Base-by-base conservation (phyloP, 345 rosid species). In the Eucalyptus rudis region DNA sequence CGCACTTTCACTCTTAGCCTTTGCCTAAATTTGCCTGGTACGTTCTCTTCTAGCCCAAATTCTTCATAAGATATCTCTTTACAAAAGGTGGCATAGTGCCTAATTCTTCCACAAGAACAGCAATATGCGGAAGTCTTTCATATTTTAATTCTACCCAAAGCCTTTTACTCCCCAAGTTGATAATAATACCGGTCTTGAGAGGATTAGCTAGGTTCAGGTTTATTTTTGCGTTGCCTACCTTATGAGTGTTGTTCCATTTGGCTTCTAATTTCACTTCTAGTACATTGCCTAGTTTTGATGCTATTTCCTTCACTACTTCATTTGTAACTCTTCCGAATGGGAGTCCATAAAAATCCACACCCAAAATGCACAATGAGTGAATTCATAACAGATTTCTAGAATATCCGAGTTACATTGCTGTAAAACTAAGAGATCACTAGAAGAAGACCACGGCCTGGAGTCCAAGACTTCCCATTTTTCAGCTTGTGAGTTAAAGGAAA, bases 41-140 rank as follows among this genome's bases (percentile, higher is more conserved):
- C 25, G 13, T 58, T 58, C 1, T 58, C 64, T 24, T 25, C n/a
- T 0, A 10, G 0, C 13, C n/a, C 10, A 52, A 0, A 0, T 52
- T 52, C 25, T 52, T 52, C 58, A 52, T 52, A 52, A 52, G 25
- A 10, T 20, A 0, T 52, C 10, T 52, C 0, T 52, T 52, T 20
- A 0, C 58, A 52, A 52, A 52, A 52, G 1, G 25, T 20, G 5
- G 58, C 25, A 20, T 52, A 0, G 0, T 52, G 58, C 66, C 7
- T 0, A 0, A 58, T 58, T 58, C 64, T 58, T 11, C 7, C 66
- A 10, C 66, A 25, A 0, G n/a, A 25, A 58, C 5, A 25, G n/a
- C n/a, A 58, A 27, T 25, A 58, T 24, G 0, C 7, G 0, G 0
- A 24, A 25, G n/a, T 58, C 2, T 58, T 24, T 58, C 66, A 24